These are phyloP conservation scores for Brassica nigra DNA, from an alignment of 345 rosid genomes.

Conservation along the genomic window DNA sequence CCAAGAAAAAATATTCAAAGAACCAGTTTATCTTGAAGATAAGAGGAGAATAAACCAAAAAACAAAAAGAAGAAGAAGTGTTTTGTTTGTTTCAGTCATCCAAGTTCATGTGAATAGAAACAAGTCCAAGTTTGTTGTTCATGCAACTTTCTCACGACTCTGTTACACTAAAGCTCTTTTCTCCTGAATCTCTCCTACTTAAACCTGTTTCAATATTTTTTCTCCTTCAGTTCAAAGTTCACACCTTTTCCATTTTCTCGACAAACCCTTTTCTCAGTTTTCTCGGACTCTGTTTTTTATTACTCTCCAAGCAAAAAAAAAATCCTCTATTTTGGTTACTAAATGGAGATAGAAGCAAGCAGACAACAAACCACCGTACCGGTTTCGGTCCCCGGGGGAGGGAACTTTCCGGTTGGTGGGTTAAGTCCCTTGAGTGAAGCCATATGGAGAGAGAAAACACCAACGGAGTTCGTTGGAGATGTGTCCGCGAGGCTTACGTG, in stretches of 20 bases:
- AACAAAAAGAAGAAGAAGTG: slow-evolving; percentile 9
- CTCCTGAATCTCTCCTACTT: slow-evolving; percentile 45
- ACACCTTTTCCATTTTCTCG: slow-evolving; percentile 40
- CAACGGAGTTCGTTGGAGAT: slow-evolving; percentile 66
- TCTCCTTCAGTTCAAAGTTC: slow-evolving; percentile 26
- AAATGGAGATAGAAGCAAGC: slow-evolving; percentile 74
- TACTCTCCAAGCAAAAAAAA: not conserved
- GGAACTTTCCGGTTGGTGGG: slow-evolving; percentile 46
- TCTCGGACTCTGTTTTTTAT: not conserved
- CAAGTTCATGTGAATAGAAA: slow-evolving; percentile 40
- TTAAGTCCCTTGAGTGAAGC: slow-evolving; percentile 84
- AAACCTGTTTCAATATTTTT: not conserved
- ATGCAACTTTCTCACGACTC: slow-evolving; percentile 34
- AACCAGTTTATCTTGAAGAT: slow-evolving; percentile 27
- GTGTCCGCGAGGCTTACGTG: slow-evolving; percentile 87
- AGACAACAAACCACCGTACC: slow-evolving; percentile 47
- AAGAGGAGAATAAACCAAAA: not conserved
- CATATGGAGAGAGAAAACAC: slow-evolving; percentile 66
- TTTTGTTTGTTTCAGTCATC: slow-evolving; percentile 37
- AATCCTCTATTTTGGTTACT: slow-evolving; percentile 13
- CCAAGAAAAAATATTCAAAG: slow-evolving; percentile 10
- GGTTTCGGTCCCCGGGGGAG: slow-evolving; percentile 38
- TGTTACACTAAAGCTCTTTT: slow-evolving; percentile 28
- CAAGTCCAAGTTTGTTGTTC: slow-evolving; percentile 45
- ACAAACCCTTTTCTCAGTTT: slow-evolving; percentile 23